Percentiles rank a stretch among this genome's conserved stretches.
Evolutionary conservation across 2,329 filamentous ascomycete species (phyloP).

Genomic region (Trichoderma arundinaceum): DNA sequence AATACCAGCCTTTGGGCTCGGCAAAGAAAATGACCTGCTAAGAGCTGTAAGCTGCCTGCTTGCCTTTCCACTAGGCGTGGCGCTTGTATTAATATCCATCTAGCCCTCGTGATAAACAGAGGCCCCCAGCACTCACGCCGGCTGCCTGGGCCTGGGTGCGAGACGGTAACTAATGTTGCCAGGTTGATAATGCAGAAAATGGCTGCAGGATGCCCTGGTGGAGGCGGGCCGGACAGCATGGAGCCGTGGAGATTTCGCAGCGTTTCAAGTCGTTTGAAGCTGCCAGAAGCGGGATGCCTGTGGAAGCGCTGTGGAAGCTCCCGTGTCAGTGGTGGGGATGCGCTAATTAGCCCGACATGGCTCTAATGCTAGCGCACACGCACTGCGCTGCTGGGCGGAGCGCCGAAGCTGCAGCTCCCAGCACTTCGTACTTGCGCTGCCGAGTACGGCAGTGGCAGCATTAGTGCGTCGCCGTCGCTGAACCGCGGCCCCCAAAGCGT

Average conservation of each 20-base stretch:
- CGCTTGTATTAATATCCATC: too few relatives aligned
- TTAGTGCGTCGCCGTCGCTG: not conserved
- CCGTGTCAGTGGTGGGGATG: slow-evolving; percentile 30
- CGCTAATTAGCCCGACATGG: slow-evolving; percentile 30
- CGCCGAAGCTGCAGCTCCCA: not conserved
- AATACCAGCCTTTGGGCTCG: too few relatives aligned
- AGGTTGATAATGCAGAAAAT: slow-evolving; percentile 30
- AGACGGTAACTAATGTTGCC: slow-evolving; percentile 22
- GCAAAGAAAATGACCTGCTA: too few relatives aligned
- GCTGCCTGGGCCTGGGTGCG: slow-evolving; percentile 10
- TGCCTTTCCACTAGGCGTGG: too few relatives aligned
- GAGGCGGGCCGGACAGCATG: slow-evolving; percentile 27
- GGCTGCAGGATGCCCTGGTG: slow-evolving; percentile 28
- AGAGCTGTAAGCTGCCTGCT: too few relatives aligned
- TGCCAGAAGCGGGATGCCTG: slow-evolving; percentile 29
- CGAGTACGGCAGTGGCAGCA: slow-evolving; percentile 21
- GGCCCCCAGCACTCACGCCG: not conserved
- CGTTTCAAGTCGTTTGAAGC: slow-evolving; percentile 31
- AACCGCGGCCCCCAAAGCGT: slow-evolving; percentile 15
- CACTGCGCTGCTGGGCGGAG: not conserved
- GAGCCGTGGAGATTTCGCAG: slow-evolving; percentile 25
- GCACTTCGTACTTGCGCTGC: not conserved
- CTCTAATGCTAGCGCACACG: slow-evolving; percentile 22
- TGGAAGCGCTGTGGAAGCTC: slow-evolving; percentile 31
- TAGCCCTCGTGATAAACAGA: not conserved